A percentile compares a stretch with the other conserved stretches of the same genome.
Evolutionary conservation across 352 stramenopile genomes (phyloP).

Genomic region (Globisporangium orthogonon): DNA sequence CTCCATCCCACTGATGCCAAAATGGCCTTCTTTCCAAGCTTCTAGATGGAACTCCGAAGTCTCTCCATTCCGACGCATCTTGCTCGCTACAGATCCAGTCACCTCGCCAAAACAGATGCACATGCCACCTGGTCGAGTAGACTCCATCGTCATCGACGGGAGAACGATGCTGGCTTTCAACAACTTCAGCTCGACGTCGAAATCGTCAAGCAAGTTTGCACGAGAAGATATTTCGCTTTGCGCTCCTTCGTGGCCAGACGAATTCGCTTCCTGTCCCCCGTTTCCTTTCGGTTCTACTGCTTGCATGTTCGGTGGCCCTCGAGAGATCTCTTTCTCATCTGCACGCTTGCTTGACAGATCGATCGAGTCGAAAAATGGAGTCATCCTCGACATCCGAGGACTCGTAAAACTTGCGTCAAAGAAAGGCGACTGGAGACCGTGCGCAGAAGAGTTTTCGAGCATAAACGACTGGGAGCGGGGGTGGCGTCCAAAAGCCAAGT

Average conservation of each 20-base stretch:
- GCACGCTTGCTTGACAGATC: conserved; percentile 23
- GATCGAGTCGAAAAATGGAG: conserved; percentile 66
- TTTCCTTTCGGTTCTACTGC: neutral
- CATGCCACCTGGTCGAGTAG: conserved; percentile 2
- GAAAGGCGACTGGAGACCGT: conserved; percentile 10
- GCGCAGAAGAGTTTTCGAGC: conserved; percentile 9
- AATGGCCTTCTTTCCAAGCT: conserved; percentile 1
- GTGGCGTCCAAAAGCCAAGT: conserved; percentile 4
- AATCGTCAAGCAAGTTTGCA: conserved; percentile 8
- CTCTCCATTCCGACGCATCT: neutral
- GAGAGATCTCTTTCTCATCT: neutral
- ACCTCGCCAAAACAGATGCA: conserved; percentile 12
- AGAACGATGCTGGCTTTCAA: conserved; percentile 12
- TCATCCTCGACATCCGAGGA: conserved; percentile 19
- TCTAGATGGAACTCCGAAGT: neutral
- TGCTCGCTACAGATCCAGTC: conserved; percentile 8
- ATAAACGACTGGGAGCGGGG: conserved; percentile 14
- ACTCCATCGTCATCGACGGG: conserved; percentile 3
- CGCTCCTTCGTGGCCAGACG: neutral
- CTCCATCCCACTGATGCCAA: conserved; percentile 12
- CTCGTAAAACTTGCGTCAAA: conserved; percentile 13
- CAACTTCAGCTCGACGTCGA: conserved; percentile 24
- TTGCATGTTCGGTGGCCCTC: neutral
- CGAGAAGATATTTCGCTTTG: neutral
- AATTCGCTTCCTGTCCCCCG: neutral